Evolutionary conservation across 345 rosid species (phyloP).

Genomic region (Gossypium herbaceum): DNA sequence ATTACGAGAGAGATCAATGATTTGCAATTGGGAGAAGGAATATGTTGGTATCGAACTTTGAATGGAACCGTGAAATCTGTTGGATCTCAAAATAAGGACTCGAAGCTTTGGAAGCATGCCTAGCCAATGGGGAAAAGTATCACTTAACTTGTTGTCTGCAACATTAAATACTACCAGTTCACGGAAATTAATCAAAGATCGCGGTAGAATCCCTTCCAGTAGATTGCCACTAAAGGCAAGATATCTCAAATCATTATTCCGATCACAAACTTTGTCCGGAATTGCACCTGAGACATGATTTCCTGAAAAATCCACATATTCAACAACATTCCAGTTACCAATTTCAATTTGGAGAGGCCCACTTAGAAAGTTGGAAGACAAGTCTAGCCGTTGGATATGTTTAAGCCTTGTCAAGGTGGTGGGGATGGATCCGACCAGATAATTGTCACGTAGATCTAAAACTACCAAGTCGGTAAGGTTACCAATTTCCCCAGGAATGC

Average conservation of each 20-base stretch:
- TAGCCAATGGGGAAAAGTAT: not conserved
- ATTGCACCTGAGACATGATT: not conserved
- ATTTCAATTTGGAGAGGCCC: not conserved
- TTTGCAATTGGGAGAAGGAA: not conserved
- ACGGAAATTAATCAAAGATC: slow-evolving; percentile 14
- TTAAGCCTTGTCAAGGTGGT: not conserved
- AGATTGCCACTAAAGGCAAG: too few relatives aligned
- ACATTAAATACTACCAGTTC: not conserved
- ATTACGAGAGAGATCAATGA: not conserved
- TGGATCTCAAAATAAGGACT: not conserved
- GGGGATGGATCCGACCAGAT: not conserved
- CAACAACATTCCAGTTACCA: too few relatives aligned
- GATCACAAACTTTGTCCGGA: not conserved
- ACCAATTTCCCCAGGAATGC: too few relatives aligned
- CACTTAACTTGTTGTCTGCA: slow-evolving; percentile 3
- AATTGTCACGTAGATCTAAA: too few relatives aligned
- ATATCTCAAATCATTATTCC: too few relatives aligned
- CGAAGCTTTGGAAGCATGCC: not conserved
- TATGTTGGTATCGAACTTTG: not conserved
- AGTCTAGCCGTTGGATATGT: not conserved
- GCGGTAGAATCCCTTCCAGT: not conserved
- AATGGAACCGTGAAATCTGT: not conserved
- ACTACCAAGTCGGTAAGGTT: too few relatives aligned
- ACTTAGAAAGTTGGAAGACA: not conserved
- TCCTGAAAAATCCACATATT: not conserved